Conservation (phyloP, 768 basidiomycete species). For the Jaapia argillacea region DNA sequence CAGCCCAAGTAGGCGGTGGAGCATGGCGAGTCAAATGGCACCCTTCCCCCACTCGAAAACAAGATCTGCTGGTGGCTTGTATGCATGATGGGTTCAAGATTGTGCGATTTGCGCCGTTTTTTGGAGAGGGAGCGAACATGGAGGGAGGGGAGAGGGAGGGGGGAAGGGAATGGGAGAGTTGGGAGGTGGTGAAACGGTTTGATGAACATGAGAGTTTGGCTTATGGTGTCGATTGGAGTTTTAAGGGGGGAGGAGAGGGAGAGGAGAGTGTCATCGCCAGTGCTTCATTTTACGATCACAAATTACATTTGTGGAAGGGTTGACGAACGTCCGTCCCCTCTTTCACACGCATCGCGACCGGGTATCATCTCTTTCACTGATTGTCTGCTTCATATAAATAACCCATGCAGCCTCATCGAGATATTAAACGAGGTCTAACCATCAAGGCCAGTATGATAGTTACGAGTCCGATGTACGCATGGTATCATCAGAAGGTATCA, state of each 20-base stretch:
- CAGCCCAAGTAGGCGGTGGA: slow-evolving; percentile 76
- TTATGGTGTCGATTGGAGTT: slow-evolving; percentile 90
- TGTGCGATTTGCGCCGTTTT: slow-evolving; percentile 42
- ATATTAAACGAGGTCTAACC: no score
- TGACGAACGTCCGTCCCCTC: no score
- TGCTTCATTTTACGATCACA: slow-evolving; percentile 94
- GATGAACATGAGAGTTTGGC: slow-evolving; percentile 76
- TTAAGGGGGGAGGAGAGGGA: slow-evolving; percentile 19
- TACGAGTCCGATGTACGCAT: no score
- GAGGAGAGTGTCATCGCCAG: slow-evolving; percentile 46
- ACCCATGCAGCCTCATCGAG: no score
- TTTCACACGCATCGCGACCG: no score
- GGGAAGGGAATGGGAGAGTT: slow-evolving; percentile 4
- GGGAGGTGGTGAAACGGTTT: slow-evolving; percentile 45
- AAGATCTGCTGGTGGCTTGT: slow-evolving; percentile 84
- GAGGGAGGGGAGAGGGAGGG: slow-evolving; percentile 8
- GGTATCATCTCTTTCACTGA: no score
- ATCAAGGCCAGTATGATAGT: no score
- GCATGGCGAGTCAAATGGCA: slow-evolving; percentile 98
- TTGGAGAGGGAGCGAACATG: slow-evolving; percentile 8
- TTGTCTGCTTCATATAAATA: no score
- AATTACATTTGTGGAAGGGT: slow-evolving; percentile 68
- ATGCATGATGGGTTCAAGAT: slow-evolving; percentile 98
- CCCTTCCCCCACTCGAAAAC: slow-evolving; percentile 51
- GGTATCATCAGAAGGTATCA: no score